Percentiles rank a stretch among this genome's conserved stretches.
phyloP scores from a whole-genome alignment of 1,284 basidiomycete genomes.

The Cutaneotrichosporon sp. region DNA sequence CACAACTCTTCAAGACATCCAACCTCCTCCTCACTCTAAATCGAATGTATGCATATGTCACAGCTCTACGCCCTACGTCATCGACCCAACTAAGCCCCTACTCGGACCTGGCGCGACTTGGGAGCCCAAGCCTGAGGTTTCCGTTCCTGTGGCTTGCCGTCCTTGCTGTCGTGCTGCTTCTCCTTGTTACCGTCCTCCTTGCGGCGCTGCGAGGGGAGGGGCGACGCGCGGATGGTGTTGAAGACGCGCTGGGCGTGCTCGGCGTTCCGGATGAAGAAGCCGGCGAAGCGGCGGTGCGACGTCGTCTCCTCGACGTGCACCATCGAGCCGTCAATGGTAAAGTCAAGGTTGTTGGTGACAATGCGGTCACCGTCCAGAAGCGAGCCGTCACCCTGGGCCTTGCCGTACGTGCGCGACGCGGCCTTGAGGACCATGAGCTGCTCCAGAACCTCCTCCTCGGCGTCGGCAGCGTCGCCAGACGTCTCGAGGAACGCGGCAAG shows the following conservation, averaged over 20 bases:
- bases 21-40: too few species aligned
- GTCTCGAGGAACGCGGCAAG: conserved; percentile 73
- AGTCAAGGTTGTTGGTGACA: conserved; percentile 88
- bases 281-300: conserved; percentile 83
- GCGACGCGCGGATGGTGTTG: conserved; percentile 66
- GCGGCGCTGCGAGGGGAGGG: conserved; percentile 53
- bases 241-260: conserved; percentile 79
- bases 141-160: conserved; percentile 9
- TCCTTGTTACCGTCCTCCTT: conserved; percentile 5
- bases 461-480: conserved; percentile 18
- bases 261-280: conserved; percentile 94
- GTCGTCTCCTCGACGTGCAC: conserved; percentile 92
- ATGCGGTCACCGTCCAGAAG: conserved; percentile 81
- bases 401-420: conserved; percentile 57
- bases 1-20: too few species aligned
- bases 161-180: conserved; percentile 13
- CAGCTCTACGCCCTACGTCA: not conserved
- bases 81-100: conserved; percentile 19
- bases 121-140: conserved; percentile 25
- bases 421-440: conserved; percentile 97
- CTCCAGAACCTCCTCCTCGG: conserved; percentile 87
- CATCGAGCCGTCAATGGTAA: conserved; percentile 89
- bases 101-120: conserved; percentile 26
- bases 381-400: conserved; percentile 57
- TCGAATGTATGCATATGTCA: conserved; percentile 5